Conservation (phyloP, 257 asterid genomes). For the Petunia axillaris region DNA sequence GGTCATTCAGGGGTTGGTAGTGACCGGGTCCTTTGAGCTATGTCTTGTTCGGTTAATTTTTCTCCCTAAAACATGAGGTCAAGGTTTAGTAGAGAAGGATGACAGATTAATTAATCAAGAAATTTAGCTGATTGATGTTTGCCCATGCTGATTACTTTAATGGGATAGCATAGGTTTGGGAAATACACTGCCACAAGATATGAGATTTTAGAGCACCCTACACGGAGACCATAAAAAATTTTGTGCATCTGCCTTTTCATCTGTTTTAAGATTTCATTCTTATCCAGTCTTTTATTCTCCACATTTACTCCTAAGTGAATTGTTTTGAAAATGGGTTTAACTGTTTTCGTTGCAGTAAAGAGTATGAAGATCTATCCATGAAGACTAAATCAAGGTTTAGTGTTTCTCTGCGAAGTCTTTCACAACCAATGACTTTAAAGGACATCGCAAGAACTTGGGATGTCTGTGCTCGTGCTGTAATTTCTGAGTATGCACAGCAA, state of each 20-base stretch:
- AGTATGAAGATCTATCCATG: slow-evolving; percentile 73
- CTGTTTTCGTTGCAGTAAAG: slow-evolving; percentile 49
- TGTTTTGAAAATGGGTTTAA: not conserved
- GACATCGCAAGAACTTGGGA: slow-evolving; percentile 84
- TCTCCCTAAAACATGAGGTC: not conserved
- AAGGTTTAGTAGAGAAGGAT: not conserved
- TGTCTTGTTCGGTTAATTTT: not conserved
- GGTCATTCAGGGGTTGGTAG: not conserved
- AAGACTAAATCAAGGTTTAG: slow-evolving; percentile 71
- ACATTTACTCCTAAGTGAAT: not conserved
- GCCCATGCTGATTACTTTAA: not conserved
- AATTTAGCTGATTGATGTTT: not conserved
- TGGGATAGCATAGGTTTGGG: not conserved
- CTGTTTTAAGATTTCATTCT: not conserved
- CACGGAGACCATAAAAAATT: not conserved
- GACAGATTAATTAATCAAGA: not conserved
- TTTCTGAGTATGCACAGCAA: slow-evolving; percentile 67
- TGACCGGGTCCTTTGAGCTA: not conserved
- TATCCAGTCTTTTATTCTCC: slow-evolving; percentile 8
- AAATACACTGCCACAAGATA: not conserved
- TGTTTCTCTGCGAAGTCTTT: slow-evolving; percentile 64
- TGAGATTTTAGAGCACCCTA: not conserved
- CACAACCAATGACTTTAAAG: slow-evolving; percentile 73
- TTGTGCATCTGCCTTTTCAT: slow-evolving; percentile 5
- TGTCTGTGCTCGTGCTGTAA: slow-evolving; percentile 65